Evolutionary conservation across 768 basidiomycete genomes (phyloP).

Genomic region (Porpolomopsis calyptriformis): DNA sequence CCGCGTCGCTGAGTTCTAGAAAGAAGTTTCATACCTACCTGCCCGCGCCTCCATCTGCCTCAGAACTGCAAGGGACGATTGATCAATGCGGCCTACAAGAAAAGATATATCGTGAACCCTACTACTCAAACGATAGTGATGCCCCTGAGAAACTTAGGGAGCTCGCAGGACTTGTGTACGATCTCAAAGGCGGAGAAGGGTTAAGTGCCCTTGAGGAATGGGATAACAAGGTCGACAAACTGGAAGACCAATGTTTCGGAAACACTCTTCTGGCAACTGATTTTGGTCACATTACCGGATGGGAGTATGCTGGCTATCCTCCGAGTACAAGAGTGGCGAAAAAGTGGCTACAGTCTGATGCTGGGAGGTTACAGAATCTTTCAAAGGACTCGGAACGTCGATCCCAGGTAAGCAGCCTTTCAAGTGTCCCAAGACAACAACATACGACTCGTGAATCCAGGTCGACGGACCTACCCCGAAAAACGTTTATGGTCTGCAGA

Average conservation of each 20-base stretch:
- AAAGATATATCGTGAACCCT: slow-evolving; percentile 67
- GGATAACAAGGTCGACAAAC: slow-evolving; percentile 12
- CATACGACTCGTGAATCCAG: slow-evolving; percentile 22
- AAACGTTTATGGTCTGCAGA: slow-evolving; percentile 58
- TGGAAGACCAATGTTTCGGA: neutral
- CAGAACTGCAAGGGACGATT: slow-evolving; percentile 35
- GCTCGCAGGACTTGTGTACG: slow-evolving; percentile 72
- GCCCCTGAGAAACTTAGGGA: slow-evolving; percentile 58
- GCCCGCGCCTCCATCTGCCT: slow-evolving; percentile 38
- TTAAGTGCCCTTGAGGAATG: slow-evolving; percentile 54
- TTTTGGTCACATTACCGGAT: slow-evolving; percentile 40
- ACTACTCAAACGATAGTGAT: slow-evolving; percentile 66
- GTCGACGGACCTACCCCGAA: slow-evolving; percentile 69
- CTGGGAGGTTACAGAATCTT: slow-evolving; percentile 7
- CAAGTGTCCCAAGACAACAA: no score
- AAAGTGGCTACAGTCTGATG: slow-evolving; percentile 35
- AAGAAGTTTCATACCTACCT: slow-evolving; percentile 39
- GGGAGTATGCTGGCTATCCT: slow-evolving; percentile 72
- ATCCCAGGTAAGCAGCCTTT: slow-evolving; percentile 42
- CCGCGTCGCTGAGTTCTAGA: slow-evolving; percentile 12
- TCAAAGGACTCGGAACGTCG: slow-evolving; percentile 16
- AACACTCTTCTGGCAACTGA: slow-evolving; percentile 10
- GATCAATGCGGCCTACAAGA: slow-evolving; percentile 38
- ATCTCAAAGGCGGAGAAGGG: slow-evolving; percentile 54
- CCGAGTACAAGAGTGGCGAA: slow-evolving; percentile 48